Evolutionary conservation across 805 yeast genomes (phyloP), one percentile per base, ranked within the genome.

Genomic region (Candida khao-thaluensis): DNA sequence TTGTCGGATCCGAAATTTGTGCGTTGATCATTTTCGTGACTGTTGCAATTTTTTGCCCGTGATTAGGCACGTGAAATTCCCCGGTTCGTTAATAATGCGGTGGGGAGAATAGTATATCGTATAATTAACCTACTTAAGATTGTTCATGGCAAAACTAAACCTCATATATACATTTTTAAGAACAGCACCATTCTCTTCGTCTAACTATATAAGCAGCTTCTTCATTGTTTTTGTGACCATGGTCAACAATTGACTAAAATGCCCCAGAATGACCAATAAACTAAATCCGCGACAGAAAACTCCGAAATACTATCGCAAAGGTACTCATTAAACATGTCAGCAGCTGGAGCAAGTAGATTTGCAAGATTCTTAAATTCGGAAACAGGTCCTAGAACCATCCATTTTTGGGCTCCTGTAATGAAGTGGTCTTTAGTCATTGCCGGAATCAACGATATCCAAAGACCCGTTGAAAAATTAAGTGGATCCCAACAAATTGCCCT

Each of bases 301-400:
- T 31, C 35, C 35, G 35, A 31, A 31, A 21, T 21, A n/a, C 7
- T 30, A 29, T 29, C 23, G 6, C 30, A 15, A 4, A 24, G 17
- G 8, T 28, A 16, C 9, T 16, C 6, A 25, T 7, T 27, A 10
- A 48, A 21, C 17, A 59, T 59, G 65, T 59, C 63, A 35, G 43
- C 62, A 24, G 45, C 62, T 24, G 57, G 60, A 41, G 56, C 82
- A 12, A 64, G 80, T 23, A 78, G 76, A 33, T 86, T 91, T 63
- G 66, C 76, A 44, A 75, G 85, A 56, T 88, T 82, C 57, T 59
- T 87, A 59, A 77, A 81, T 52, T 82, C 96, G 12, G 95, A 85
- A 59, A 87, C 99, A 14, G 99, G 99, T 22, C 99, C 99, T 28
- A 81, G 69, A 59, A 91, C 99, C n/a, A 90, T 93, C 41, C 99